phyloP scores from a whole-genome alignment of 768 basidiomycete species.

The Chlorophyllum brunneum region DNA sequence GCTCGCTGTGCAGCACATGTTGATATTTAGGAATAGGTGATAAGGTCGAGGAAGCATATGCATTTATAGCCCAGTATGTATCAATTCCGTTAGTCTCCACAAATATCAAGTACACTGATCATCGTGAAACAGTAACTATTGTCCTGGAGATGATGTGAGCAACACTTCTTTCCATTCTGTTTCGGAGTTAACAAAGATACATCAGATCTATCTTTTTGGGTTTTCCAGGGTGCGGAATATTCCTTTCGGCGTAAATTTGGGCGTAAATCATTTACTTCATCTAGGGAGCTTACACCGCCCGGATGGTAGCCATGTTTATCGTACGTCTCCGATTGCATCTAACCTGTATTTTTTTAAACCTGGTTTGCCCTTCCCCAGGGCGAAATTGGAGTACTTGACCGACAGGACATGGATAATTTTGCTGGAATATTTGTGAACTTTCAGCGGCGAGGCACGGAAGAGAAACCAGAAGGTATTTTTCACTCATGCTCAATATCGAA shows the following conservation, averaged over 20 bases:
- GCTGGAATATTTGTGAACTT: conserved; percentile 57
- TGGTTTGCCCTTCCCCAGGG: conserved; percentile 35
- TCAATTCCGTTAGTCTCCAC: neutral
- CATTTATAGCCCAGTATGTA: conserved; percentile 75
- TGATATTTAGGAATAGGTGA: conserved; percentile 37
- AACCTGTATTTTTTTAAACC: neutral
- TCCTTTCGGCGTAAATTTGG: too few relatives aligned
- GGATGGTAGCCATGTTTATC: conserved; percentile 71
- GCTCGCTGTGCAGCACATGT: conserved; percentile 5
- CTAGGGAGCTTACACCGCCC: conserved; percentile 73
- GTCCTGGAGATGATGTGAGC: conserved; percentile 65
- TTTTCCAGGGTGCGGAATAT: conserved; percentile 56
- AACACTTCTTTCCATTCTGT: neutral
- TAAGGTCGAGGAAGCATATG: conserved; percentile 77
- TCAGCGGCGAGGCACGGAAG: conserved; percentile 56
- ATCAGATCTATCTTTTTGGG: conserved; percentile 72
- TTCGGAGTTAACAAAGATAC: conserved; percentile 9
- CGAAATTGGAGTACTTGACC: conserved; percentile 66
- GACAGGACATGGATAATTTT: conserved; percentile 70
- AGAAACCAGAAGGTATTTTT: conserved; percentile 39
- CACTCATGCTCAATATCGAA: too few relatives aligned
- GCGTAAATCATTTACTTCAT: neutral
- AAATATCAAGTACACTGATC: conserved; percentile 1
- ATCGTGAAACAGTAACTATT: conserved; percentile 50
- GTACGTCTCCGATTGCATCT: conserved; percentile 28